Base-by-base conservation (phyloP, 164 flowering plant species). In the Vitis riparia region DNA sequence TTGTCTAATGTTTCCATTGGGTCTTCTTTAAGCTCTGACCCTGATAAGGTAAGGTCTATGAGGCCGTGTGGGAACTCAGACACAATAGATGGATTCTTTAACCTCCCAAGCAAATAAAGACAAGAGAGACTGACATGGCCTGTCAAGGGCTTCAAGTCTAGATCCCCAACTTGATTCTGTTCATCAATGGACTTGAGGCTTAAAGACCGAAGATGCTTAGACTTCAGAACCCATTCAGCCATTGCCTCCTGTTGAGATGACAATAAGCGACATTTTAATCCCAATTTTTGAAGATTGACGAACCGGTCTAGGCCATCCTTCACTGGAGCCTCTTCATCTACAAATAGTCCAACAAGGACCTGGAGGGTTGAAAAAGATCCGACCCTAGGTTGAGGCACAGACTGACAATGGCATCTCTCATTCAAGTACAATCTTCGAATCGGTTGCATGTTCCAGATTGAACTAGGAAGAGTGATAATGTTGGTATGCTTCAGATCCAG, bases 141-240 rank as follows among this genome's bases (percentile, higher is more conserved):
- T 2, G 75, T 27, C 14, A 74, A 44, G 4, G 76, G 17, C 29
- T 32, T 59, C 17, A 74, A 29, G 10, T 11, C 23, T 1, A 81
- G 68, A 0, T 37, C 11, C 11, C 72, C 57, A 11, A 79, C 80
- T 11, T 51, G 30, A 10, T 70, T 71, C 7, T 0, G 9, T 27
- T 60, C 66, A 44, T 69, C 57, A 11, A 59, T 55, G n/a, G 82
- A 74, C 51, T 60, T 70, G 37, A 78, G 60, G 63, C 65, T 72
- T 62, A 81, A 49, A 5, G 66, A 53, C 29, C 65, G 51, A 64
- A 81, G 82, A 11, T 50, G 3, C 2, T 65, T 59, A 27, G 76
- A 37, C 10, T 50, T 16, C 0, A 23, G 51, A 55, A 81, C 64
- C 82, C 79, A 76, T 0, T 47, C 57, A 2, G 29, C 47, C 8